Evolutionary conservation across 2,329 filamentous ascomycete species (phyloP), one percentile per base, ranked within the genome.

Genomic region (Beauveria rudraprayagi): DNA sequence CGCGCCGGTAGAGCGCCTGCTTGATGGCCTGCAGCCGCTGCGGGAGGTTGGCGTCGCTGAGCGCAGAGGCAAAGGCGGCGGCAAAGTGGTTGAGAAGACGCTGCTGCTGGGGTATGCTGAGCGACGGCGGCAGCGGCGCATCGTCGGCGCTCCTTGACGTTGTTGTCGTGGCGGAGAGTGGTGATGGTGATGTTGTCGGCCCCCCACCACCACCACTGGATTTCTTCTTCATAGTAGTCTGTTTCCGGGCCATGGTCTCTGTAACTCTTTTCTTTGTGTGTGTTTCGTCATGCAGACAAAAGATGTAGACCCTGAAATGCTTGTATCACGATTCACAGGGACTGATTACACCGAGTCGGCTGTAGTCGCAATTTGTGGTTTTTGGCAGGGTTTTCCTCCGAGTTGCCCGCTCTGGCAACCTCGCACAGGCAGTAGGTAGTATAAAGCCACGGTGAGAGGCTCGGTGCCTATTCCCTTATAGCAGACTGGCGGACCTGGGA

Each of bases 1-100:
- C 90, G 37, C 94, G 85, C 62, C 89, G 86, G 72, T 88, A 97
- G 9, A 99, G 80, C 65, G 93, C 90, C 8, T 86, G 81, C 73
- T 97, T 99, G 64, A 97, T 84, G 57, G 87, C 84, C 70, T 96
- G 93, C 22, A 97, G 80, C 3, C 86, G 73, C 1, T 78, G 69
- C 34, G 80, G 72, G 54, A 86, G 78, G n/a, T 68, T 66, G 7
- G 80, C 71, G 2, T 74, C 72, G 14, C 75, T 69, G 67, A 94
- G 90, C 0, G 89, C 80, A 63, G 82, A 75, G 62, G 80, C 80
- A 40, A 59, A 46, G 22, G 56, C 46, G 16, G 56, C n/a, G 8
- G 56, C 40, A 76, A 95, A 96, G 64, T 91, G 77, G 67, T 91
- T 81, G 52, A 96, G 78, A 28, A 94, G 78, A 41, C 82, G 76